Evolutionary conservation across 2,329 filamentous ascomycete genomes (phyloP).

Genomic region (Trichothecium roseum): DNA sequence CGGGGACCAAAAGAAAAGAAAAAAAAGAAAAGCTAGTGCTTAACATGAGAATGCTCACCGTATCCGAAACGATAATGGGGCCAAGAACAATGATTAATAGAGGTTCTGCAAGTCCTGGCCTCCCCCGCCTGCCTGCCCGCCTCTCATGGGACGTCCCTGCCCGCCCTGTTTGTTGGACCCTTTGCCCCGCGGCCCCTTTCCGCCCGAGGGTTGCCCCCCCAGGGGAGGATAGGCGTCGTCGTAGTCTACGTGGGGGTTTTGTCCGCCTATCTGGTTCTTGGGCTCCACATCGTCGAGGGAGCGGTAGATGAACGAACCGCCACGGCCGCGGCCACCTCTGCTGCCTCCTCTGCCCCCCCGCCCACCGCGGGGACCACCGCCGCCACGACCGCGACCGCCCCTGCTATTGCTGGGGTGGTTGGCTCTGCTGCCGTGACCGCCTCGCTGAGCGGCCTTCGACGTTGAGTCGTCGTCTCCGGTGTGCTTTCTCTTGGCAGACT

Average conservation of each 20-base stretch:
- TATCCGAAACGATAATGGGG: no score
- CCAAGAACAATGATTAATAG: slow-evolving; percentile 24
- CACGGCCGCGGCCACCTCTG: slow-evolving; percentile 31
- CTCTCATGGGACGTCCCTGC: slow-evolving; percentile 10
- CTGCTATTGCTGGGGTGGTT: slow-evolving; percentile 30
- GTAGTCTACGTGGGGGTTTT: slow-evolving; percentile 33
- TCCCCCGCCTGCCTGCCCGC: slow-evolving; percentile 11
- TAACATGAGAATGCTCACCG: no score
- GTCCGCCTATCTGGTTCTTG: slow-evolving; percentile 32
- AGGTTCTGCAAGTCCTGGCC: slow-evolving; percentile 28
- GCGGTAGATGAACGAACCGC: slow-evolving; percentile 46
- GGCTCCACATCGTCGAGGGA: slow-evolving; percentile 57
- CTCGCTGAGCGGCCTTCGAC: slow-evolving; percentile 20
- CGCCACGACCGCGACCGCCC: slow-evolving; percentile 26
- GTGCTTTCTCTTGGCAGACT: slow-evolving; percentile 46
- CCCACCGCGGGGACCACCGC: slow-evolving; percentile 23
- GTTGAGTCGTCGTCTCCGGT: slow-evolving; percentile 36
- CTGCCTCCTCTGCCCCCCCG: slow-evolving; percentile 31
- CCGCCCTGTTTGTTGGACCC: slow-evolving; percentile 4
- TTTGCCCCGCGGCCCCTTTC: slow-evolving; percentile 2
- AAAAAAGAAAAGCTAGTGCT: no score
- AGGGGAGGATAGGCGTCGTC: slow-evolving; percentile 27
- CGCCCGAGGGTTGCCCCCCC: slow-evolving; percentile 10
- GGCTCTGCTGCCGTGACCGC: slow-evolving; percentile 29
- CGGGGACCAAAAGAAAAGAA: no score